Evolutionary conservation across 1,284 basidiomycete genomes (phyloP).

Genomic region (Microbotryum saponariae): DNA sequence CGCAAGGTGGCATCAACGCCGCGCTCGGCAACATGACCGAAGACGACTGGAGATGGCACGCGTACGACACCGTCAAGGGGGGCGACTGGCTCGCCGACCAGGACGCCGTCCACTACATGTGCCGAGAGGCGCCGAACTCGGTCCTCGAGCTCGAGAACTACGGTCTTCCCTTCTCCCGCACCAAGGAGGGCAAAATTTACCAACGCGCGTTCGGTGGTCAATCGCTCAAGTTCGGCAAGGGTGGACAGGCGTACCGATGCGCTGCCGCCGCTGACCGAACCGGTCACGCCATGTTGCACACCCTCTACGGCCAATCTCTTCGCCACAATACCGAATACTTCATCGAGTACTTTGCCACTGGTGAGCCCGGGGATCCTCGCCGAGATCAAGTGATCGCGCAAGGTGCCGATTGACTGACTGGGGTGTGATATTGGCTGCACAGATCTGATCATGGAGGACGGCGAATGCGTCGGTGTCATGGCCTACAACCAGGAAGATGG

Average conservation of each 20-base stretch:
- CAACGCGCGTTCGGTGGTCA: conserved; percentile 99
- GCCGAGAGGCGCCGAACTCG: conserved; percentile 29
- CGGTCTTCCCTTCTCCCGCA: conserved; percentile 97
- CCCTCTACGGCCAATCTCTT: conserved; percentile 88
- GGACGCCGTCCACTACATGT: conserved; percentile 48
- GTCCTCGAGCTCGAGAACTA: conserved; percentile 82
- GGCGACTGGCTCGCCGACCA: conserved; percentile 99
- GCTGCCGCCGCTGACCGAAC: conserved; percentile 98
- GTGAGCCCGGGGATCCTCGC: conserved; percentile 1
- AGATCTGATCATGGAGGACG: conserved; percentile 96
- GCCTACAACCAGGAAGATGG: conserved; percentile 99
- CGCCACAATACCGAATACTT: conserved; percentile 99
- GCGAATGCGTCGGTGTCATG: conserved; percentile 98
- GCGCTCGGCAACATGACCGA: conserved; percentile 99
- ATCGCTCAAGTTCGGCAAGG: conserved; percentile 93
- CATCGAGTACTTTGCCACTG: conserved; percentile 93
- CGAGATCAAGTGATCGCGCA: not conserved
- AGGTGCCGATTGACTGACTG: conserved; percentile 8
- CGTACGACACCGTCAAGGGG: conserved; percentile 99
- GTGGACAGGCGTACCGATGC: conserved; percentile 98
- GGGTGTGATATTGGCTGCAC: not conserved
- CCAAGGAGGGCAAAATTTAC: conserved; percentile 99
- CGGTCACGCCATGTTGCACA: conserved; percentile 96
- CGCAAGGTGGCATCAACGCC: conserved; percentile 99
- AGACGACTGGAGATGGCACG: conserved; percentile 82